These are phyloP conservation scores for Leccinum variabile DNA, from an alignment of 1,284 basidiomycete genomes.

Conservation along the genomic window DNA sequence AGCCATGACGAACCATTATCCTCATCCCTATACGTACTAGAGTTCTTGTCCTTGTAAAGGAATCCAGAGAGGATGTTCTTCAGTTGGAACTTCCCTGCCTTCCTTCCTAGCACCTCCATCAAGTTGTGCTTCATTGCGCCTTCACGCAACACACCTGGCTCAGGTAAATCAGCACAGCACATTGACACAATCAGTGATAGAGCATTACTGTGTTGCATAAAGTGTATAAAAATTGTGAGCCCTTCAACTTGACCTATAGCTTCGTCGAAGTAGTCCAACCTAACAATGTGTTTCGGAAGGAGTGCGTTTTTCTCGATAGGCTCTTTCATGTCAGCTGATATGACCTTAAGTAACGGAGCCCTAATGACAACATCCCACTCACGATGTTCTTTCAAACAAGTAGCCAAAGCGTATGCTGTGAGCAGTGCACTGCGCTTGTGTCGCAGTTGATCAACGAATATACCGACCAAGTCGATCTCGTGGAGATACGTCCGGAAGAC, in stretches of 20 bases:
- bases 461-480: neutral
- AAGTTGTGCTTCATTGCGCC: slow-evolving; percentile 15
- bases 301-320: neutral
- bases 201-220: slow-evolving; percentile 19
- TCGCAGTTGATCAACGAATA: slow-evolving; percentile 16
- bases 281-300: slow-evolving; percentile 11
- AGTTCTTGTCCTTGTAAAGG: slow-evolving; percentile 21
- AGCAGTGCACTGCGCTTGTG: slow-evolving; percentile 12
- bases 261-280: slow-evolving; percentile 18
- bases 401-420: slow-evolving; percentile 17
- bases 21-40: slow-evolving; percentile 11
- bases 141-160: slow-evolving; percentile 18
- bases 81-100: slow-evolving; percentile 13
- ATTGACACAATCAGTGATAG: too few relatives aligned
- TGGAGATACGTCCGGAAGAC: slow-evolving; percentile 6
- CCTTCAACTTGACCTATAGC: slow-evolving; percentile 15
- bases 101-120: slow-evolving; percentile 15
- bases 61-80: slow-evolving; percentile 27
- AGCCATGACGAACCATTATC: neutral
- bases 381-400: slow-evolving; percentile 20
- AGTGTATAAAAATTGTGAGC: slow-evolving; percentile 11
- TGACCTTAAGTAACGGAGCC: neutral
- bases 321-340: slow-evolving; percentile 21
- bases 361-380: neutral
- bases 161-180: slow-evolving; percentile 5